Evolutionary conservation across 192 early-diverging fungal genomes (phyloP).

Genomic region (Coemansia reversa): DNA sequence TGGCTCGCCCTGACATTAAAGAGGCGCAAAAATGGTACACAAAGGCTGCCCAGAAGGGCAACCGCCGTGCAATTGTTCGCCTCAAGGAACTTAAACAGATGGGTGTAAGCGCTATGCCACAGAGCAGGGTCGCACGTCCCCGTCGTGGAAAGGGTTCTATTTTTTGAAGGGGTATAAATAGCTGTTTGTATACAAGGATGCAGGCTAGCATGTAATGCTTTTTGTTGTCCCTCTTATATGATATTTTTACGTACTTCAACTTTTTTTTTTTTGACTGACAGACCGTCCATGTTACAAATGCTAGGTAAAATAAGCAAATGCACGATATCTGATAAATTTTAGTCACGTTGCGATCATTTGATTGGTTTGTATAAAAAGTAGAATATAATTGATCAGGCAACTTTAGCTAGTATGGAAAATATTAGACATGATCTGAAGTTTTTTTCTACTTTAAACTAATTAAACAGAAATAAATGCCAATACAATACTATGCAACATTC

Average conservation of each 20-base stretch:
- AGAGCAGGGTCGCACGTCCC: constrained; percentile 22
- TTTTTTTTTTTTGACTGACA: too few relatives aligned
- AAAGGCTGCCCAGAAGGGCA: constrained; percentile 79
- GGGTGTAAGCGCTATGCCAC: constrained; percentile 35
- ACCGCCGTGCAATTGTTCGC: constrained; percentile 77
- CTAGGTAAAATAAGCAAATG: background rate
- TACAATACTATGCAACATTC: too few relatives aligned
- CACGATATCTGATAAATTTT: too few relatives aligned
- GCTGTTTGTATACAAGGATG: too few relatives aligned
- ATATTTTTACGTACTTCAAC: too few relatives aligned
- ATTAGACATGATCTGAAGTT: too few relatives aligned
- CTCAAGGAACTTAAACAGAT: constrained; percentile 80
- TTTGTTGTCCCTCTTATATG: background rate
- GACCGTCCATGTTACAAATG: background rate
- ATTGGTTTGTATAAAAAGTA: too few relatives aligned
- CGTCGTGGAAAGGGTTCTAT: constrained; percentile 43
- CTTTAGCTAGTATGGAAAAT: too few relatives aligned
- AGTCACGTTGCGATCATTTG: too few relatives aligned
- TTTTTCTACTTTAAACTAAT: too few relatives aligned
- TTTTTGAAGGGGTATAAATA: constrained; percentile 17
- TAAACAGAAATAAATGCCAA: too few relatives aligned
- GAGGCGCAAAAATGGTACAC: constrained; percentile 91
- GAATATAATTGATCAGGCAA: too few relatives aligned
- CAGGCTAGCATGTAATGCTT: background rate
- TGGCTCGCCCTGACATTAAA: constrained; percentile 60